Conservation (phyloP, 148 eudicot species). For the Heliosperma pusillum region DNA sequence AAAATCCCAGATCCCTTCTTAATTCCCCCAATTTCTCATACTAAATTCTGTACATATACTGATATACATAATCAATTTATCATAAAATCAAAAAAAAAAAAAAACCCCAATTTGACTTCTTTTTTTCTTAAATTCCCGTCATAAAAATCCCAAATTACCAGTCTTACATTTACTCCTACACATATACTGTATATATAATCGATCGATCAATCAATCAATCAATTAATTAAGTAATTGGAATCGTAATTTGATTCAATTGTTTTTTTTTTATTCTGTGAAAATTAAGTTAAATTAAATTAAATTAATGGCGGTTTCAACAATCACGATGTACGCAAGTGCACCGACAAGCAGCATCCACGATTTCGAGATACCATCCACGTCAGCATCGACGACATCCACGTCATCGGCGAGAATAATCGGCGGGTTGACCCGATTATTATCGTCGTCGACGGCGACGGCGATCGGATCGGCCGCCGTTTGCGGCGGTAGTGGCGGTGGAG, state of each 20-base stretch:
- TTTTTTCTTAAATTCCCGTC: background rate
- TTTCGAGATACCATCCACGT: conserved; percentile 50
- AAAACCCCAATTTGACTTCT: background rate
- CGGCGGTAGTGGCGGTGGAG: background rate
- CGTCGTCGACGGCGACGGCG: conserved; percentile 22
- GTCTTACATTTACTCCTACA: background rate
- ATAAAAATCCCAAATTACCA: background rate
- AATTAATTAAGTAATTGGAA: background rate
- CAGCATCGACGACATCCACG: conserved; percentile 45
- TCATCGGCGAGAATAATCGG: conserved; percentile 48
- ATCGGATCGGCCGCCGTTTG: background rate
- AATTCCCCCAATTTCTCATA: too few species aligned
- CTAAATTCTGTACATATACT: background rate
- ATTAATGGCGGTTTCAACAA: conserved; percentile 80
- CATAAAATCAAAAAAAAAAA: background rate
- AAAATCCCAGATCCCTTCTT: background rate
- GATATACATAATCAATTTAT: background rate
- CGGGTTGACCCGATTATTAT: conserved; percentile 55
- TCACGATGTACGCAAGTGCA: conserved; percentile 74
- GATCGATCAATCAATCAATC: background rate
- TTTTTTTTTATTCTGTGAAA: background rate
- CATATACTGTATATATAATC: background rate
- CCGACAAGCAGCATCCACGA: conserved; percentile 59
- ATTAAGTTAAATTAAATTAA: background rate
- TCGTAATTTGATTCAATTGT: background rate